Evolutionary conservation across 2,329 filamentous ascomycete species (phyloP).

Genomic region (Aureobasidium sp.): DNA sequence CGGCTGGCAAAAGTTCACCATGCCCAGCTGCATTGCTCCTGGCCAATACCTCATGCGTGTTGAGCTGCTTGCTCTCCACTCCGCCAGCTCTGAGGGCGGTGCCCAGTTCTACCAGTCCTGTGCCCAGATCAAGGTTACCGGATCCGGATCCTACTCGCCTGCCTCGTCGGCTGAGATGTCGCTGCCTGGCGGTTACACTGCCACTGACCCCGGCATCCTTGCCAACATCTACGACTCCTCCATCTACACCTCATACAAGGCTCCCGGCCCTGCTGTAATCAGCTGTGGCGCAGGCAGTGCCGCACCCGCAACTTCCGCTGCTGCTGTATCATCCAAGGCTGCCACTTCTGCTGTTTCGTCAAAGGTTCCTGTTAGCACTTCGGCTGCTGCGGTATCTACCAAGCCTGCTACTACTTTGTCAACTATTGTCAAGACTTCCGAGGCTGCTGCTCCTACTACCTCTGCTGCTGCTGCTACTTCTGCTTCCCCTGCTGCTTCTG

Average conservation of each 20-base stretch:
- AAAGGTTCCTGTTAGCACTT: constrained; percentile 2
- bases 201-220: constrained; percentile 19
- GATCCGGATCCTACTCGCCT: constrained; percentile 4
- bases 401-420: constrained; percentile 4
- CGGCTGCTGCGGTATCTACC: neutral
- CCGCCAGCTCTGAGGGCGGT: constrained; percentile 39
- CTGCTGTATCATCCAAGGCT: neutral
- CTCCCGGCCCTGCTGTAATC: constrained; percentile 36
- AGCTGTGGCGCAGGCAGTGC: constrained; percentile 23
- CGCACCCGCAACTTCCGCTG: neutral
- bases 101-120: constrained; percentile 37
- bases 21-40: constrained; percentile 46
- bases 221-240: constrained; percentile 20
- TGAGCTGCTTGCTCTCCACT: constrained; percentile 50
- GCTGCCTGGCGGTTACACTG: constrained; percentile 19
- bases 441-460: neutral
- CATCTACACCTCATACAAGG: constrained; percentile 31
- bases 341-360: constrained; percentile 18
- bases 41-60: constrained; percentile 51
- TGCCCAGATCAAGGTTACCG: constrained; percentile 22
- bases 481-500: constrained; percentile 2
- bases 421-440: constrained; percentile 1
- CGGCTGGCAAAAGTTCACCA: constrained; percentile 30
- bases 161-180: constrained; percentile 4
- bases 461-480: constrained; percentile 2